Base-by-base conservation (phyloP, 2,329 filamentous ascomycete genomes). In the Leptographium flavum region DNA sequence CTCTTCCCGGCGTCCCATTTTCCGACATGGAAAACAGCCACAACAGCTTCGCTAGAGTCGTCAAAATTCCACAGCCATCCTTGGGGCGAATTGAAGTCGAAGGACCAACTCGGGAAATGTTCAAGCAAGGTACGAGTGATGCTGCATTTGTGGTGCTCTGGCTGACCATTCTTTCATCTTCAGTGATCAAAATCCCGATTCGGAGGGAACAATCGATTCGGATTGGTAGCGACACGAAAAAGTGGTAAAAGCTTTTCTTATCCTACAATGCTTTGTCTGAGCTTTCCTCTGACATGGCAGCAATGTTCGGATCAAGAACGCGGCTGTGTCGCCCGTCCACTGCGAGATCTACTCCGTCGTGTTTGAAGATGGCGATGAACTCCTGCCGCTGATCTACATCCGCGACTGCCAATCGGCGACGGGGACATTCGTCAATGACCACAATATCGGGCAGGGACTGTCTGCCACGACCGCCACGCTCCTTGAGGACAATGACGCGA, bases 261-360 rank as follows among this genome's bases (percentile, higher is more conserved):
- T 21, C 19, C 7, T 10, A 5, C 32, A 8, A 25, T 15, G 15
- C 19, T n/a, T 5, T 15, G 3, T 11, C 7, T 11, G 35, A 17
- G 10, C 35, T n/a, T 37, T 6, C 8, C 21, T 2, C 35, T 38
- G 14, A 39, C 14, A 17, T 11, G 27, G 8, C 13, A 68, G 64
- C 48, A 58, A 63, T 6, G 56, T 68, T 31, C 53, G 56, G 21
- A 63, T 76, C n/a, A 52, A 62, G 3, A 57, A 64, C 48, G 50
- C 54, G 1, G 48, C 55, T 10, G 62, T 77, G 19, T 77, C 74
- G 2, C 66, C 70, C 43, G 63, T 66, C 23, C 73, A 77, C 45
- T 71, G 73, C 50, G 69, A 75, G 51, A 60, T 77, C 28, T 78
- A 76, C 54, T 68, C 68, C 2, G 59, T 77, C 35, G 55, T 67